These are phyloP conservation scores for Galeopsis tetrahit DNA, from an alignment of 257 asterid genomes.

Conservation along the genomic window DNA sequence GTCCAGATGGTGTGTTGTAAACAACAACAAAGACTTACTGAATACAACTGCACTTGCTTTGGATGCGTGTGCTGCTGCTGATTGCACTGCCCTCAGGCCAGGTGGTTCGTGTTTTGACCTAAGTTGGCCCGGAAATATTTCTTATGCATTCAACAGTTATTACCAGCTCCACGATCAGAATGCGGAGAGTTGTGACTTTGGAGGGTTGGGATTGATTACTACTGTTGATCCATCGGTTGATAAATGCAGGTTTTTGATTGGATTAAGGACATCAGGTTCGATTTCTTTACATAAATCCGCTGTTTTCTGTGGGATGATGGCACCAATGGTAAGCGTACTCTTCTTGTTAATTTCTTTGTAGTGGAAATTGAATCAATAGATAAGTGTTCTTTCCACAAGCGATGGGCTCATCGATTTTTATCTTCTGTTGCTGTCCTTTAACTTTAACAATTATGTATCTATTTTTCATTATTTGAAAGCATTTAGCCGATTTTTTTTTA, in stretches of 20 bases:
- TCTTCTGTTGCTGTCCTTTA: neutral
- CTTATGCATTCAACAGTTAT: conserved; percentile 79
- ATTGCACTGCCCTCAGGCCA: conserved; percentile 57
- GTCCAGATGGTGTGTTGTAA: conserved; percentile 84
- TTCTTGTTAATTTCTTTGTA: conserved; percentile 38
- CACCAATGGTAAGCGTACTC: conserved; percentile 38
- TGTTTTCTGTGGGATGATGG: conserved; percentile 37
- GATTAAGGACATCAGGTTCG: conserved; percentile 53
- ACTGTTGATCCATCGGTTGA: conserved; percentile 76
- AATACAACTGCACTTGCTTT: conserved; percentile 58
- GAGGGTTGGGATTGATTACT: conserved; percentile 84
- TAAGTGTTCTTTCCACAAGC: neutral
- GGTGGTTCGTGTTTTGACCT: conserved; percentile 81
- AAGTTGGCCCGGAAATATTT: conserved; percentile 78
- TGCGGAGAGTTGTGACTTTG: conserved; percentile 64
- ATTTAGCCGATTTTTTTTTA: neutral
- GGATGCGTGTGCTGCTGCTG: conserved; percentile 72
- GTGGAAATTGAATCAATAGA: conserved; percentile 14
- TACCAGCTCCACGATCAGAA: conserved; percentile 78
- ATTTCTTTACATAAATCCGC: conserved; percentile 29
- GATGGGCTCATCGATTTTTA: neutral
- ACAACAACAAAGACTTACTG: conserved; percentile 66
- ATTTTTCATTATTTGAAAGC: neutral
- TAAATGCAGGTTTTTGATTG: conserved; percentile 66
- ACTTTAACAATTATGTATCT: neutral